phyloP scores from a whole-genome alignment of 176 grass and related monocot genomes.

The Musa troglodytarum region DNA sequence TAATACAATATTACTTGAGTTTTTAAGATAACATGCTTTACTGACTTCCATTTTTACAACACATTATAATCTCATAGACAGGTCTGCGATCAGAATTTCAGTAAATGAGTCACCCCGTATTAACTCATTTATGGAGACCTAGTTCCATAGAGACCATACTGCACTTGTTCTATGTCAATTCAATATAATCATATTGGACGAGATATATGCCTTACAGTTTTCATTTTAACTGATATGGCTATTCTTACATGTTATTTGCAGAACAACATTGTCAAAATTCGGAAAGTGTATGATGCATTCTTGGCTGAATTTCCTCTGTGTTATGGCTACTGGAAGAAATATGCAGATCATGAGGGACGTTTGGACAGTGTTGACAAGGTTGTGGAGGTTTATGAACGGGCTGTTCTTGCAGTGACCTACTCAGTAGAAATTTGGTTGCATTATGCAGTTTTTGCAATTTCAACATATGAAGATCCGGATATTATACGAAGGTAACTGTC shows the following conservation, averaged over 20 bases:
- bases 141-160: too few relatives aligned
- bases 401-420: constrained; percentile 96
- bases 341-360: constrained; percentile 84
- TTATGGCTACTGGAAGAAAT: constrained; percentile 99
- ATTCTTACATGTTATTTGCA: constrained; percentile 14
- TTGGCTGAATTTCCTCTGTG: constrained; percentile 88
- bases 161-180: too few relatives aligned
- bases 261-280: constrained; percentile 68
- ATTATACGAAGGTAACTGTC: constrained; percentile 70
- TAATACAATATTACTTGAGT: too few relatives aligned
- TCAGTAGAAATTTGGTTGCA: constrained; percentile 98
- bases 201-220: too few relatives aligned
- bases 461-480: constrained; percentile 88
- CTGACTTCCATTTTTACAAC: too few relatives aligned
- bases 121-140: too few relatives aligned
- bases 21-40: too few relatives aligned
- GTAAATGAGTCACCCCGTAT: too few relatives aligned
- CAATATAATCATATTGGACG: too few relatives aligned
- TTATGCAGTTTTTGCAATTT: constrained; percentile 82
- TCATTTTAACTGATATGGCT: too few relatives aligned
- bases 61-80: too few relatives aligned
- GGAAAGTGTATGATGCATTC: constrained; percentile 90
- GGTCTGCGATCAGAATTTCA: too few relatives aligned
- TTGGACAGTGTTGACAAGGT: constrained; percentile 61
- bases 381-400: constrained; percentile 86